Conservation (phyloP, 2,329 filamentous ascomycete genomes). For the Paecilomyces niveus region DNA sequence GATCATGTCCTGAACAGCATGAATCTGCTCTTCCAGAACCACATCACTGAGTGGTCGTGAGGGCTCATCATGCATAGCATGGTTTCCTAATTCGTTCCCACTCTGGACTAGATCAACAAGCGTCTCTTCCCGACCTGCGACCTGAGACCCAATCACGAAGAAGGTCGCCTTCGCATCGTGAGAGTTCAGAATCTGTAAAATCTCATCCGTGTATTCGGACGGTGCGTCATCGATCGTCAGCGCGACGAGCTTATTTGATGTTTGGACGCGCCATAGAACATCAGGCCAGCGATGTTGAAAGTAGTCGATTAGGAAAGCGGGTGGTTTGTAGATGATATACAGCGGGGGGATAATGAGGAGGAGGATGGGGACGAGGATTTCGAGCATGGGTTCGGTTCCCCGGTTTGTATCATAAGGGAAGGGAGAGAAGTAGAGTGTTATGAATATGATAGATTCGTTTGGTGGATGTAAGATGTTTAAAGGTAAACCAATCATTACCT, state of each 20-base stretch:
- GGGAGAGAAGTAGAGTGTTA: too few species aligned
- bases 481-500: too few species aligned
- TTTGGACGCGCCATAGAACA: conserved; percentile 63
- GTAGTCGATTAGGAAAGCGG: conserved; percentile 61
- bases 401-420: background rate
- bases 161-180: conserved; percentile 72
- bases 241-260: conserved; percentile 60
- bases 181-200: conserved; percentile 59
- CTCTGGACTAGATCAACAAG: conserved; percentile 53
- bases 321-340: conserved; percentile 77
- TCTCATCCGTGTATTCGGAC: conserved; percentile 62
- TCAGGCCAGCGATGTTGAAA: conserved; percentile 67
- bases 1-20: conserved; percentile 56
- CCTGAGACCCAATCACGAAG: conserved; percentile 79
- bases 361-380: background rate
- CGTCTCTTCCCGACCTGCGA: conserved; percentile 48
- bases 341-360: conserved; percentile 33
- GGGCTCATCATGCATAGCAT: conserved; percentile 83
- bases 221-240: conserved; percentile 85
- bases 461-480: too few species aligned
- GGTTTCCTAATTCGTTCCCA: conserved; percentile 73
- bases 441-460: too few species aligned
- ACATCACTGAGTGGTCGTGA: conserved; percentile 54
- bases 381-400: background rate
- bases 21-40: conserved; percentile 58